These are phyloP conservation scores for Apodospora peruviana DNA, from an alignment of 495 filamentous ascomycete genomes.

Conservation along the genomic window DNA sequence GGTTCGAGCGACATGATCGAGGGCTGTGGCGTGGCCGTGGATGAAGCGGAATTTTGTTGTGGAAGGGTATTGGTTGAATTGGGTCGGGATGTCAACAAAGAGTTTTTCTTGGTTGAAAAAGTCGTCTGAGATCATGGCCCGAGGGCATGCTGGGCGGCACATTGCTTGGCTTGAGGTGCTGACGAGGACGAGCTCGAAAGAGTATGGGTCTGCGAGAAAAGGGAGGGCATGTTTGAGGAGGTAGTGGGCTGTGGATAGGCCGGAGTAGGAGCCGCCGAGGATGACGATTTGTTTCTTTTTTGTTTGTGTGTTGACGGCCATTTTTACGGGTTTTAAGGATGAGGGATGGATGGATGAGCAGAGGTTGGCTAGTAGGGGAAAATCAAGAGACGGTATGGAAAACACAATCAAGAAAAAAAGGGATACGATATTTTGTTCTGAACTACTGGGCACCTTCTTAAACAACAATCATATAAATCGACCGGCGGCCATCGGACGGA, in stretches of 20 bases:
- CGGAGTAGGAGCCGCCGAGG: conserved; percentile 49
- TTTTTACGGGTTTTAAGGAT: background rate
- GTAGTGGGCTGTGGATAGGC: conserved; percentile 46
- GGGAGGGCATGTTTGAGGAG: conserved; percentile 49
- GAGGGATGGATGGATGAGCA: no score
- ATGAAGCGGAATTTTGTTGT: conserved; percentile 49
- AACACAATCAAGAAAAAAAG: no score
- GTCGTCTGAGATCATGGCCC: conserved; percentile 41
- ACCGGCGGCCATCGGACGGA: no score
- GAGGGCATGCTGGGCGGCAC: conserved; percentile 41
- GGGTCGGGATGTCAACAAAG: conserved; percentile 35
- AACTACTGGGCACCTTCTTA: no score
- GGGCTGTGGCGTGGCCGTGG: conserved; percentile 42
- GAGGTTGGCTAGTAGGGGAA: no score
- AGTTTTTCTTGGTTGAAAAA: conserved; percentile 43
- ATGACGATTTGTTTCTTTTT: conserved; percentile 32
- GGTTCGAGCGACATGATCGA: conserved; percentile 38
- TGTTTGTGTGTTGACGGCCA: background rate
- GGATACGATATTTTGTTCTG: no score
- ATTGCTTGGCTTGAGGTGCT: conserved; percentile 38
- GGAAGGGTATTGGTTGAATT: conserved; percentile 38
- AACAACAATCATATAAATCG: no score
- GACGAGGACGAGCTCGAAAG: conserved; percentile 36
- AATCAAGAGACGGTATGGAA: no score
- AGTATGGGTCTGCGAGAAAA: conserved; percentile 27